Evolutionary conservation across 495 filamentous ascomycete genomes (phyloP).

Genomic region (Mytilinidion resinicola): DNA sequence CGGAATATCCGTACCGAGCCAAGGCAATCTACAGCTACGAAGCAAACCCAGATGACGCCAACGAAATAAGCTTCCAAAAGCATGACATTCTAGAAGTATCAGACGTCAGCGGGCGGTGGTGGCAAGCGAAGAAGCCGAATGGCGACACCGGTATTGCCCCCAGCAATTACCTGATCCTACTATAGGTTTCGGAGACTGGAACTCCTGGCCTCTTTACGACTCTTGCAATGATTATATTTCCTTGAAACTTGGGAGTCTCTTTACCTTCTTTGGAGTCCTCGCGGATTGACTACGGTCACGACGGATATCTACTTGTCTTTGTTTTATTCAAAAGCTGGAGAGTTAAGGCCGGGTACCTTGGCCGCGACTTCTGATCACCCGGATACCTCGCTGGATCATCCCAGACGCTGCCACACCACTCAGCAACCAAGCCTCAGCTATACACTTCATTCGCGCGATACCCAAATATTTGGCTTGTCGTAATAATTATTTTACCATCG

Average conservation of each 20-base stretch:
- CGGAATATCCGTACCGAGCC: slow-evolving; percentile 89
- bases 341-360: not conserved
- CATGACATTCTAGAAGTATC: slow-evolving; percentile 96
- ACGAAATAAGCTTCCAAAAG: slow-evolving; percentile 95
- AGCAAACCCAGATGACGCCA: slow-evolving; percentile 94
- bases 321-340: not conserved
- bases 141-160: slow-evolving; percentile 97
- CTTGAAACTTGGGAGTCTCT: slow-evolving; percentile 1
- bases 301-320: not conserved
- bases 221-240: slow-evolving; percentile 4
- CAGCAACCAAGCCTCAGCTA: not conserved
- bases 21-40: slow-evolving; percentile 99
- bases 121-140: slow-evolving; percentile 92
- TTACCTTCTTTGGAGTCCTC: slow-evolving; percentile 13
- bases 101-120: slow-evolving; percentile 96
- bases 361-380: not conserved
- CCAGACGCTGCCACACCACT: not conserved
- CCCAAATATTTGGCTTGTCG: slow-evolving; percentile 1
- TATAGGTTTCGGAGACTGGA: slow-evolving; percentile 47
- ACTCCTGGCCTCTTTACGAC: slow-evolving; percentile 21
- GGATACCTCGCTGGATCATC: not conserved
- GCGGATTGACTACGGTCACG: not conserved
- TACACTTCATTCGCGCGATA: not conserved
- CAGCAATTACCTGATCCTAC: slow-evolving; percentile 93
- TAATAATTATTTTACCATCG: not conserved